Evolutionary conservation across 305 asterid genomes (phyloP).

Genomic region (Fraxinus ornus): DNA sequence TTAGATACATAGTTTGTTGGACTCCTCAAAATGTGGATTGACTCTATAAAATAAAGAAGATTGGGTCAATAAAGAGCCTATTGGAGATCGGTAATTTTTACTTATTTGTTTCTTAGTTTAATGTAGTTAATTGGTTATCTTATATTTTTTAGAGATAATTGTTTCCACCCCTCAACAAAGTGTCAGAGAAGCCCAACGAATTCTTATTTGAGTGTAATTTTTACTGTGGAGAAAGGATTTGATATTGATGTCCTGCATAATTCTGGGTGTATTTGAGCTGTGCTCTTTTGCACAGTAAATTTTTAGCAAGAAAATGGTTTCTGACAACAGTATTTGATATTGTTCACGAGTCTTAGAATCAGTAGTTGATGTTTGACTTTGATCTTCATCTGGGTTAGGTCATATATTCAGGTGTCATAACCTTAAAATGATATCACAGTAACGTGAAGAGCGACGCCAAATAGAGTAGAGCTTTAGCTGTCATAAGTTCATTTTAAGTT

Average conservation of each 20-base stretch:
- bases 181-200: background rate
- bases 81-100: background rate
- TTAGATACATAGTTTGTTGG: background rate
- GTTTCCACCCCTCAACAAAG: background rate
- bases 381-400: background rate
- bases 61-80: background rate
- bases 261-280: background rate
- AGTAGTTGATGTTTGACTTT: conserved; percentile 6
- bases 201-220: background rate
- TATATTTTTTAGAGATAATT: background rate
- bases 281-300: background rate
- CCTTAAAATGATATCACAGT: background rate
- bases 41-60: background rate
- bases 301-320: background rate
- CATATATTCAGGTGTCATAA: background rate
- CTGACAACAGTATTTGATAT: background rate
- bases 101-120: background rate
- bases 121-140: background rate
- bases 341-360: background rate
- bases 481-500: background rate
- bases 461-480: background rate
- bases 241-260: background rate
- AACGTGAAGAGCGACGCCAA: background rate
- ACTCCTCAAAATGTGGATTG: background rate
- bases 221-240: background rate